These are phyloP conservation scores for Mycena capillaripes DNA, from an alignment of 768 basidiomycete species.

Conservation along the genomic window DNA sequence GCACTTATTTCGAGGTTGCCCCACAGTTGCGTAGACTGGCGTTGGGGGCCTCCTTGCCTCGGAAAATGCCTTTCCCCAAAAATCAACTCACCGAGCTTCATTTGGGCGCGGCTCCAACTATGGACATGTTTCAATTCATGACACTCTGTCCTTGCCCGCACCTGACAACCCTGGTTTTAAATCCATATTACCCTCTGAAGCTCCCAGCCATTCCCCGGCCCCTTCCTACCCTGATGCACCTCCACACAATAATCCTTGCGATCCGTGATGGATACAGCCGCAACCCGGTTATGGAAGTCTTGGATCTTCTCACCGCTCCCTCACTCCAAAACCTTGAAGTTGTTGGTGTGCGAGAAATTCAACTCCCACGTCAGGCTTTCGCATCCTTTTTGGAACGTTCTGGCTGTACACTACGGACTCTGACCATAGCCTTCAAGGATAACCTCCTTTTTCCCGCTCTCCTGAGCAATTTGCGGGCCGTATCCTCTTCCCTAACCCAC, in stretches of 20 bases:
- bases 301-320: constrained; percentile 25
- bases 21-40: constrained; percentile 21
- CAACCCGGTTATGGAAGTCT: constrained; percentile 23
- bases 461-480: constrained; percentile 9
- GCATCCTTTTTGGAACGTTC: constrained; percentile 17
- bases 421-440: constrained; percentile 20
- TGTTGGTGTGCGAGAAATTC: constrained; percentile 11
- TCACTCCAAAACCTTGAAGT: constrained; percentile 22
- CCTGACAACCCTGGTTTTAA: constrained; percentile 20
- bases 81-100: constrained; percentile 26
- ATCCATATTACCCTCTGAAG: constrained; percentile 15
- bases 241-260: constrained; percentile 19
- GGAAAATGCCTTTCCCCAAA: constrained; percentile 15
- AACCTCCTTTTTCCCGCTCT: constrained; percentile 2
- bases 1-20: constrained; percentile 2
- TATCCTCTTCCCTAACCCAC: constrained; percentile 11
- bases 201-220: not conserved
- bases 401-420: constrained; percentile 1
- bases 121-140: constrained; percentile 20
- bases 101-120: constrained; percentile 27
- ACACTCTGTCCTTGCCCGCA: constrained; percentile 24
- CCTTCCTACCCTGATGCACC: constrained; percentile 18
- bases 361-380: constrained; percentile 20
- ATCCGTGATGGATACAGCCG: constrained; percentile 29
- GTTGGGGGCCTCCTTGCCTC: constrained; percentile 6